A percentile compares a stretch with the other conserved stretches of the same genome.
phyloP scores from a whole-genome alignment of 2,329 filamentous ascomycete genomes.

The Sphaerostilbella broomeana region DNA sequence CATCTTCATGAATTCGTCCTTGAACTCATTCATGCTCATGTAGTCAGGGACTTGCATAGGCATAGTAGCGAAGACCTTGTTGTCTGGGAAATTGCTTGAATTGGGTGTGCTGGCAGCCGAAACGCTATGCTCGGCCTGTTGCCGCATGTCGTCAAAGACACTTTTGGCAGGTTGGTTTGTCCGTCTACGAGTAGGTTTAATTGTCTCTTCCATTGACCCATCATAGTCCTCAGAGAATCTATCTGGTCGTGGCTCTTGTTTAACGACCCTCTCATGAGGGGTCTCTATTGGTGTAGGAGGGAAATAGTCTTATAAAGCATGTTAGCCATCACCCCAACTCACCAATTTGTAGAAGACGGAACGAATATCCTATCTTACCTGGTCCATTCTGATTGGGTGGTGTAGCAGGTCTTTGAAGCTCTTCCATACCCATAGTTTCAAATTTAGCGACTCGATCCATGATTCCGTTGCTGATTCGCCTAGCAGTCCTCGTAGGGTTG shows the following conservation, averaged over 20 bases:
- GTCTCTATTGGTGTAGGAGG: conserved; percentile 64
- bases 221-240: conserved; percentile 57
- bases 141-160: conserved; percentile 53
- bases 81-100: conserved; percentile 42
- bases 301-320: conserved; percentile 50
- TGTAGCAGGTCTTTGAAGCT: conserved; percentile 49
- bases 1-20: conserved; percentile 38
- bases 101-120: conserved; percentile 51
- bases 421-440: conserved; percentile 44
- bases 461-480: conserved; percentile 54
- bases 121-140: conserved; percentile 45
- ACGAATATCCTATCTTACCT: conserved; percentile 48
- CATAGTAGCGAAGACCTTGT: conserved; percentile 40
- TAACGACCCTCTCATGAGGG: conserved; percentile 43
- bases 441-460: conserved; percentile 54
- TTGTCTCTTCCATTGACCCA: conserved; percentile 60
- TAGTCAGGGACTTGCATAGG: conserved; percentile 51
- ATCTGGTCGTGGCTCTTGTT: conserved; percentile 35
- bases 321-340: neutral
- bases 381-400: conserved; percentile 54
- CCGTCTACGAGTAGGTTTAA: conserved; percentile 47
- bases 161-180: conserved; percentile 40
- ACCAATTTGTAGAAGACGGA: neutral
- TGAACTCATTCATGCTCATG: conserved; percentile 46
- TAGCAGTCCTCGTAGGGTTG: conserved; percentile 35